Conservation (phyloP, 495 filamentous ascomycete species). For the Tuber indicum region DNA sequence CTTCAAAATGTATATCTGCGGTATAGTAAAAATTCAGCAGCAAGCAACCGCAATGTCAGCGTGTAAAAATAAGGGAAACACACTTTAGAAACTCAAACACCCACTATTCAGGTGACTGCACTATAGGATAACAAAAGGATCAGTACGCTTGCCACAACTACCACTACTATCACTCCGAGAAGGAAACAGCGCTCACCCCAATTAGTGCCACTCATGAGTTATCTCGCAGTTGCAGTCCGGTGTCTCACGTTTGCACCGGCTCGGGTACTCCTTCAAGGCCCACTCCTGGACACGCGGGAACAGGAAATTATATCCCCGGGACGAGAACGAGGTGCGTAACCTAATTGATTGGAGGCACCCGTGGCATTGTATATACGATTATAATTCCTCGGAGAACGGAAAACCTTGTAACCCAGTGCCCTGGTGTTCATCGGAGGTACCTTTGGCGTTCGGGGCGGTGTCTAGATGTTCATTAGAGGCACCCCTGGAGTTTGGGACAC, state of each 20-base stretch:
- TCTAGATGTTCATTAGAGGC: background rate
- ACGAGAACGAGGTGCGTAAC: too few species aligned
- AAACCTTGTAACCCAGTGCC: background rate
- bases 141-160: background rate
- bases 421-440: background rate
- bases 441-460: background rate
- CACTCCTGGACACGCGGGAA: too few species aligned
- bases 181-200: background rate
- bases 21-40: too few species aligned
- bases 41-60: too few species aligned
- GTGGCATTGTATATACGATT: background rate
- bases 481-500: background rate
- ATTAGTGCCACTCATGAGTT: background rate
- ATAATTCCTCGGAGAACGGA: background rate
- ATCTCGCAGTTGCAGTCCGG: too few species aligned
- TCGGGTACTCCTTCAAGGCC: too few species aligned
- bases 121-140: background rate
- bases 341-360: too few species aligned
- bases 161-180: background rate
- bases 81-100: background rate
- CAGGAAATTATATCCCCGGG: too few species aligned
- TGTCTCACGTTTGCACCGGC: too few species aligned
- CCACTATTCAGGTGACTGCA: background rate
- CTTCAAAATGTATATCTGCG: too few species aligned
- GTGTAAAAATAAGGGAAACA: constrained; percentile 35